A percentile compares a stretch with the other conserved stretches of the same genome.
These are phyloP conservation scores for Cucumis melo DNA, from an alignment of 306 rosid genomes.

Conservation along the genomic window DNA sequence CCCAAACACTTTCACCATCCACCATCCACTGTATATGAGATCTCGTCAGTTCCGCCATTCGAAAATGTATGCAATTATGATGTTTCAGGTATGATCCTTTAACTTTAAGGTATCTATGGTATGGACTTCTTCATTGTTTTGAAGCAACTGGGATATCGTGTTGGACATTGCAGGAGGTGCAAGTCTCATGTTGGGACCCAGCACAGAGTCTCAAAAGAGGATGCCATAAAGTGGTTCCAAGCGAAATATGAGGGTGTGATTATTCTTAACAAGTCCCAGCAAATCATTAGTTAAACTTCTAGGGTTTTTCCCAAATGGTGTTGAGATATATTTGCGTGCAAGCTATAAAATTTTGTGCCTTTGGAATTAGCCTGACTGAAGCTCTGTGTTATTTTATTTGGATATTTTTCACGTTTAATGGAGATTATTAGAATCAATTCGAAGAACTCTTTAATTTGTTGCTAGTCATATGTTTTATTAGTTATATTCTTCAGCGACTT, in stretches of 20 bases:
- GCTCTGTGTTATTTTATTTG: background rate
- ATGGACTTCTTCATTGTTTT: slow-evolving; percentile 71
- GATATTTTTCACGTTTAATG: background rate
- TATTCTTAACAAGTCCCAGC: slow-evolving; percentile 73
- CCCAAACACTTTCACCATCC: too few relatives aligned
- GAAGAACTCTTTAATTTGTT: background rate
- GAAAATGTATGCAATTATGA: background rate
- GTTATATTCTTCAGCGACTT: background rate
- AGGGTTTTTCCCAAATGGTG: background rate
- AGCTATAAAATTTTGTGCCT: slow-evolving; percentile 3
- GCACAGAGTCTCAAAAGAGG: slow-evolving; percentile 78
- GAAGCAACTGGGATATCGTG: slow-evolving; percentile 80
- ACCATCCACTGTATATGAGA: too few relatives aligned
- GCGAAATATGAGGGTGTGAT: slow-evolving; percentile 85
- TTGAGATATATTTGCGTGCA: background rate
- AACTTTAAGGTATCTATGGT: slow-evolving; percentile 74
- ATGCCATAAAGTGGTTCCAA: slow-evolving; percentile 91
- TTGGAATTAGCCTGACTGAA: background rate
- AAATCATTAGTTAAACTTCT: slow-evolving; percentile 16
- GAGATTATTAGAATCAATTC: background rate
- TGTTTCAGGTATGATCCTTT: slow-evolving; percentile 65
- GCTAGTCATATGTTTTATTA: background rate
- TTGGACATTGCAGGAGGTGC: slow-evolving; percentile 74
- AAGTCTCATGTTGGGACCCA: slow-evolving; percentile 70
- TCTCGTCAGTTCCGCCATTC: too few relatives aligned